These are phyloP conservation scores for Agastache rugosa DNA, from an alignment of 257 asterid genomes.

Conservation along the genomic window DNA sequence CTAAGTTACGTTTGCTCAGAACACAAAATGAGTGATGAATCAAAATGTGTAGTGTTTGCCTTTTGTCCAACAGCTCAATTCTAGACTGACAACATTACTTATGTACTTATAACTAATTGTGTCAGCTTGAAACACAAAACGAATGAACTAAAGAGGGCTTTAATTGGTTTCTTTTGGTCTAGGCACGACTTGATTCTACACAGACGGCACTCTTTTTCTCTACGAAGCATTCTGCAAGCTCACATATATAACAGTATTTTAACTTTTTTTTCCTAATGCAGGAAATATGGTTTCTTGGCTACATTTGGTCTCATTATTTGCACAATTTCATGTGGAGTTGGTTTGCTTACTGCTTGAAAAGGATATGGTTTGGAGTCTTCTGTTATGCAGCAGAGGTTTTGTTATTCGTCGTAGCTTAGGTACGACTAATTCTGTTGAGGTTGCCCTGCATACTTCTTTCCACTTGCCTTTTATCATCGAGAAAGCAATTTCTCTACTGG, in stretches of 20 bases:
- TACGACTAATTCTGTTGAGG: not conserved
- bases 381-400: not conserved
- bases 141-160: too few relatives aligned
- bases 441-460: not conserved
- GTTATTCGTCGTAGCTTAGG: not conserved
- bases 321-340: conserved; percentile 66
- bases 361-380: not conserved
- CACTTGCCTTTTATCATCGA: not conserved
- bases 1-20: not conserved
- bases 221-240: not conserved
- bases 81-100: not conserved
- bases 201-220: not conserved
- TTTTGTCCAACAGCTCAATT: not conserved
- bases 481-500: conserved; percentile 1
- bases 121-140: not conserved
- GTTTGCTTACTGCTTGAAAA: conserved; percentile 49
- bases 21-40: not conserved
- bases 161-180: not conserved
- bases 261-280: conserved; percentile 39
- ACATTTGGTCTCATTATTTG: conserved; percentile 57
- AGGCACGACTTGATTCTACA: not conserved
- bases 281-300: conserved; percentile 66
- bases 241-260: not conserved
- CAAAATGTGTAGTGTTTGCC: not conserved
- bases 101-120: not conserved